Evolutionary conservation across 2,329 filamentous ascomycete species (phyloP).

Genomic region (Mariannaea elegans): DNA sequence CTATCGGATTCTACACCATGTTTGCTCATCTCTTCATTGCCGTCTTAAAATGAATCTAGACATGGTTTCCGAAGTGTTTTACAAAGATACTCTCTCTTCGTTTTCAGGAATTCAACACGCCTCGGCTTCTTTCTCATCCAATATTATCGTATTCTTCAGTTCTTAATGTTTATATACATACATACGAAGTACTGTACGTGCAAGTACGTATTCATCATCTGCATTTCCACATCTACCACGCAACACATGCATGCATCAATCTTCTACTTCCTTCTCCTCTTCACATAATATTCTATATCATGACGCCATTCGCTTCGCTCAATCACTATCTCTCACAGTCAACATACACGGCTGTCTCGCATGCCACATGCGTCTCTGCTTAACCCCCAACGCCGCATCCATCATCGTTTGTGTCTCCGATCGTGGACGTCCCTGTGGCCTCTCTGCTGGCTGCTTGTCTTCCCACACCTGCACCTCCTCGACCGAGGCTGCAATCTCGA

Average conservation of each 20-base stretch:
- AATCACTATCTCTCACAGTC: constrained; percentile 58
- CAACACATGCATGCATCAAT: constrained; percentile 23
- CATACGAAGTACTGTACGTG: not conserved
- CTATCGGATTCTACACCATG: not conserved
- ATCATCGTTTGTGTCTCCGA: constrained; percentile 66
- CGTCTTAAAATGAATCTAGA: not conserved
- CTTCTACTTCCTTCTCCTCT: not conserved
- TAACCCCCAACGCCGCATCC: constrained; percentile 66
- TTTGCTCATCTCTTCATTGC: not conserved
- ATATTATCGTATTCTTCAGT: constrained; percentile 5
- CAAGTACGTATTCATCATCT: constrained; percentile 25
- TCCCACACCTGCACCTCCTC: constrained; percentile 76
- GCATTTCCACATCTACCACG: constrained; percentile 16
- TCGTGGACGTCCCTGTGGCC: constrained; percentile 47
- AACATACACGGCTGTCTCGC: constrained; percentile 65
- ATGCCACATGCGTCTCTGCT: constrained; percentile 72
- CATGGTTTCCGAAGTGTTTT: no score
- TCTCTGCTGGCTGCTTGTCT: constrained; percentile 41
- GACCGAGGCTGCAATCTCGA: constrained; percentile 81
- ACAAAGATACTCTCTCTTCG: no score
- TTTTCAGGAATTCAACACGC: no score
- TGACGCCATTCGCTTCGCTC: constrained; percentile 4
- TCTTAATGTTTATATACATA: constrained; percentile 8
- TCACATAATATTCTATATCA: constrained; percentile 12
- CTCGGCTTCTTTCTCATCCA: no score